A percentile compares a stretch with the other conserved stretches of the same genome.
Conservation (phyloP, 768 basidiomycete genomes). For the Leccinum boreale region DNA sequence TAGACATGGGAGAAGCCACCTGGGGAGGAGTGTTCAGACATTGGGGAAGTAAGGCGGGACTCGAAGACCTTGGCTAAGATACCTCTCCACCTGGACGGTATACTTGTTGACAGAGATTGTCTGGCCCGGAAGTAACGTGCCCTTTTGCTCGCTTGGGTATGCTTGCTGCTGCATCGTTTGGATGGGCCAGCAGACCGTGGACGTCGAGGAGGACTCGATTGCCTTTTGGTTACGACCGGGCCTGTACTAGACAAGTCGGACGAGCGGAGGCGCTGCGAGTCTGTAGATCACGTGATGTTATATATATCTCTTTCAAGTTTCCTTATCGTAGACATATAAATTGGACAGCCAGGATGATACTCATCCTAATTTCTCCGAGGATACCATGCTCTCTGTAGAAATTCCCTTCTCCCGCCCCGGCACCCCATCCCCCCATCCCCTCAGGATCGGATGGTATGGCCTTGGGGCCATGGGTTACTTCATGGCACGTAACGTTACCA, state of each 20-base stretch:
- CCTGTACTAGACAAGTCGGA: neutral
- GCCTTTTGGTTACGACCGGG: neutral
- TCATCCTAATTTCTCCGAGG: neutral
- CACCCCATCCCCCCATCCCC: conserved; percentile 41
- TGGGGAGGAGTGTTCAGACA: conserved; percentile 31
- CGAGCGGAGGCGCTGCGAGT: neutral
- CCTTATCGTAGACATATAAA: conserved; percentile 1
- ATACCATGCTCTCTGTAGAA: conserved; percentile 9
- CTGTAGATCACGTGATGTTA: conserved; percentile 15
- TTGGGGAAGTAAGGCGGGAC: conserved; percentile 4
- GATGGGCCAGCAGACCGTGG: neutral
- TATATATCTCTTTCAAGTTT: neutral
- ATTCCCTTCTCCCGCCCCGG: conserved; percentile 59
- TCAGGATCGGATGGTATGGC: conserved; percentile 44
- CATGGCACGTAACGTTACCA: conserved; percentile 82
- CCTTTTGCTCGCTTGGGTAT: conserved; percentile 48
- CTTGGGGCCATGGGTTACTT: conserved; percentile 68
- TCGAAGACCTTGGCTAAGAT: conserved; percentile 84
- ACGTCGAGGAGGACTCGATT: neutral
- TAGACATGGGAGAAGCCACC: conserved; percentile 99
- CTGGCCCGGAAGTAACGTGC: conserved; percentile 78
- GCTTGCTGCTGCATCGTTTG: conserved; percentile 41
- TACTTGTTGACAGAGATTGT: conserved; percentile 87
- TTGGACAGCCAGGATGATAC: conserved; percentile 1
- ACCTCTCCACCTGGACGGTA: conserved; percentile 88